Conservation (phyloP, 2,329 filamentous ascomycete species). For the Aspergillus sp. region DNA sequence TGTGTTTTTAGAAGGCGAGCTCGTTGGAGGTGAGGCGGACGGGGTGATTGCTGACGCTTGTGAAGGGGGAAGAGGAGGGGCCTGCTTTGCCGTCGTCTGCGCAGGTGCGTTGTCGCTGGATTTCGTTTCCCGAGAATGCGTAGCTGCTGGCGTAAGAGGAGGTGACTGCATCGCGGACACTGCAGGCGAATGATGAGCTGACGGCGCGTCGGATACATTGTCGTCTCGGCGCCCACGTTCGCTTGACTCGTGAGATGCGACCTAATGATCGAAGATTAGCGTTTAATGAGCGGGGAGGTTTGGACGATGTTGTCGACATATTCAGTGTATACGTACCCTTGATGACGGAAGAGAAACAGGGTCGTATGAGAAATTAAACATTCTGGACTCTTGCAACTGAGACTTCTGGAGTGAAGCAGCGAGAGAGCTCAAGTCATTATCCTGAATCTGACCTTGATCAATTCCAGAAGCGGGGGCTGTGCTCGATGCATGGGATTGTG, state of each 20-base stretch:
- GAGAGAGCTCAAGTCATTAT: slow-evolving; percentile 72
- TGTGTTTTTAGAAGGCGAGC: slow-evolving; percentile 35
- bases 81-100: slow-evolving; percentile 39
- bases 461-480: slow-evolving; percentile 22
- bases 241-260: slow-evolving; percentile 61
- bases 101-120: slow-evolving; percentile 37
- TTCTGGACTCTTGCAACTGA: slow-evolving; percentile 77
- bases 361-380: slow-evolving; percentile 88
- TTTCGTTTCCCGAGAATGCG: slow-evolving; percentile 61
- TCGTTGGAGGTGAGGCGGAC: slow-evolving; percentile 56
- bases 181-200: slow-evolving; percentile 69
- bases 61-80: slow-evolving; percentile 22
- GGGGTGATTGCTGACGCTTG: slow-evolving; percentile 54
- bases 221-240: slow-evolving; percentile 61
- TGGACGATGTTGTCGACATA: background rate
- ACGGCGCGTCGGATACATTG: slow-evolving; percentile 66
- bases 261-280: slow-evolving; percentile 32
- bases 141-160: slow-evolving; percentile 84
- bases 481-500: slow-evolving; percentile 34
- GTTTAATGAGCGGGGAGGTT: background rate
- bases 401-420: slow-evolving; percentile 73
- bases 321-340: slow-evolving; percentile 41
- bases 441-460: slow-evolving; percentile 37
- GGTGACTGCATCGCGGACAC: slow-evolving; percentile 80
- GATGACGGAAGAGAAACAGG: slow-evolving; percentile 78